Base-by-base conservation (phyloP, 345 rosid genomes). In the Citrus unshiu region DNA sequence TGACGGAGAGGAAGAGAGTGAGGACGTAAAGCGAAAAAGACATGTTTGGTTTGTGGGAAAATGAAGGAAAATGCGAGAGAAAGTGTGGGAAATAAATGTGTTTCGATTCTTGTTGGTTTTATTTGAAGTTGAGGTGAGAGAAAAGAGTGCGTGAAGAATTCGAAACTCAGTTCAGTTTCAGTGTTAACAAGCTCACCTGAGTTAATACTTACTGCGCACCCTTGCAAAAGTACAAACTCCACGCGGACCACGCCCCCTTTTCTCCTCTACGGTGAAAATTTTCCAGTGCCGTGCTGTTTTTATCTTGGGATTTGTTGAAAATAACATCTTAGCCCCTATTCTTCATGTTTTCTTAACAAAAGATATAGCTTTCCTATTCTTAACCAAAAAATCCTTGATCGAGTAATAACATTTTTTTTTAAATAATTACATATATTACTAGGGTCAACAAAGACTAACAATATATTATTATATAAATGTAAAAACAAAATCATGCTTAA, bases 21-120 rank as follows among this genome's bases (percentile, higher is more conserved):
- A 86, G 37, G 87, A 86, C 29, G 83, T 60, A 73, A 70, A 84
- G 73, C 66, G 77, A 68, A 79, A 60, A 54, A 61, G 27, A 68
- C 97, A 89, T 89, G 91, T 80, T 88, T 85, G 89, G 89, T 21
- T 83, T 59, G 77, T 19, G 79, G 78, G 89, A 84, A 83, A 54
- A 13, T 46, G 84, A 39, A 80, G 74, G 85, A 74, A 82, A 85
- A 73, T 58, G 76, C 4, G 56, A 37, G 30, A 80, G 68, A 73
- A 74, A 78, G 75, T 77, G 34, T 74, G 68, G 79, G 88, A 83
- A 81, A 79, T 24, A 83, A 82, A 81, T 24, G 73, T 75, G 37
- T 29, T 40, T 25, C 12, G 39, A 16, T 25, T 75, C 30, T 35
- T 29, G 3, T 19, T 24, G 27, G n/a, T 21, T 51, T n/a, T 79